Percentiles rank a stretch among this genome's conserved stretches.
Evolutionary conservation across 805 yeast species (phyloP).

Genomic region (Ogataea nonfermentans): DNA sequence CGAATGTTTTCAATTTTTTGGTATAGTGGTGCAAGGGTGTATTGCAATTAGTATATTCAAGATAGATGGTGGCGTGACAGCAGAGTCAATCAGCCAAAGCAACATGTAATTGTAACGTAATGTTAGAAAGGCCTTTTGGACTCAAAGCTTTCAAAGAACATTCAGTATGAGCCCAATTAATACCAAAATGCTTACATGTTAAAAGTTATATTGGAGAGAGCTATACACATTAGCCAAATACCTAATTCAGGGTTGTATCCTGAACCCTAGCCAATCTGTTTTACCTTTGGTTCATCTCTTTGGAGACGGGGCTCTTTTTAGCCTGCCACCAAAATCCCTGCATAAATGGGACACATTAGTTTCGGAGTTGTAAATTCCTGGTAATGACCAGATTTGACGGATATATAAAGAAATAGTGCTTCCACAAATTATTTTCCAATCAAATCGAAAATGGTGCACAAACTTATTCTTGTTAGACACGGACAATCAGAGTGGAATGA

Average conservation of each 20-base stretch:
- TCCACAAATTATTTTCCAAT: not conserved
- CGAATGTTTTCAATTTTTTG: not conserved
- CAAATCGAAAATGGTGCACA: constrained; percentile 36
- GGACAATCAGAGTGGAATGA: constrained; percentile 99
- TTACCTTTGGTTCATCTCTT: too few species aligned
- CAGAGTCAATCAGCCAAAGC: too few species aligned
- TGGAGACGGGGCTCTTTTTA: constrained; percentile 4
- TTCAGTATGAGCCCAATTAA: too few species aligned
- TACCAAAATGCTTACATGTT: too few species aligned
- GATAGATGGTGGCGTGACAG: too few species aligned
- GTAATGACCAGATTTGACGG: constrained; percentile 13
- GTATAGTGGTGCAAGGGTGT: not conserved
- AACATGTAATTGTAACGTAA: too few species aligned
- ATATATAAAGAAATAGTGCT: constrained; percentile 7
- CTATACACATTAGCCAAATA: too few species aligned
- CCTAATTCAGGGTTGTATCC: too few species aligned
- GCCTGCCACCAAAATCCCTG: constrained; percentile 8
- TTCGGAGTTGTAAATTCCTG: constrained; percentile 20
- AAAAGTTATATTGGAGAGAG: too few species aligned
- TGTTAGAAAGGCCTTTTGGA: too few species aligned
- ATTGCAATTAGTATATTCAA: not conserved
- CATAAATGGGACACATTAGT: constrained; percentile 7
- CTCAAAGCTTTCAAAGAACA: too few species aligned
- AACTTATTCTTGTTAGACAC: constrained; percentile 93
- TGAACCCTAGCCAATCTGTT: too few species aligned